Evolutionary conservation across 345 rosid species (phyloP).

Genomic region (Rhizophora mangle): DNA sequence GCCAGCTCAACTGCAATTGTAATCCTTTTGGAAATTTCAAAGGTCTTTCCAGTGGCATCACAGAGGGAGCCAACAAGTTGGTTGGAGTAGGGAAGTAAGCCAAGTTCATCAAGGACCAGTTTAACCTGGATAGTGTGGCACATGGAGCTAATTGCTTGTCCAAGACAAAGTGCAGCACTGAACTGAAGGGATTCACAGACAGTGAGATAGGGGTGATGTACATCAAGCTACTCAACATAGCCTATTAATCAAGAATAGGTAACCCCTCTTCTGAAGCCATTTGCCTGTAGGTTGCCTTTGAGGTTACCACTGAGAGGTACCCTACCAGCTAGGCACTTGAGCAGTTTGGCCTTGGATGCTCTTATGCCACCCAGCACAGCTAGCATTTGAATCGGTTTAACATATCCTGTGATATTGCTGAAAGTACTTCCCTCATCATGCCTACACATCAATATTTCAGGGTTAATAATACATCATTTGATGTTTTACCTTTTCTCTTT

Average conservation of each 20-base stretch:
- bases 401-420: constrained; percentile 29
- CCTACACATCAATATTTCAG: constrained; percentile 13
- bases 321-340: constrained; percentile 38
- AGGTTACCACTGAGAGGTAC: constrained; percentile 19
- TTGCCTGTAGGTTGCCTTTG: constrained; percentile 18
- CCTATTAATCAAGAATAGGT: constrained; percentile 22
- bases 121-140: constrained; percentile 28
- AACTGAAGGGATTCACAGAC: constrained; percentile 40
- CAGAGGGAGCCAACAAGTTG: constrained; percentile 30
- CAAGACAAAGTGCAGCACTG: constrained; percentile 33
- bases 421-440: constrained; percentile 15
- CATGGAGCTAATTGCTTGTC: constrained; percentile 14
- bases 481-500: neutral
- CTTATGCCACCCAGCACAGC: constrained; percentile 29
- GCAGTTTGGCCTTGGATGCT: constrained; percentile 24
- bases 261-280: constrained; percentile 14
- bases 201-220: constrained; percentile 36
- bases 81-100: constrained; percentile 32
- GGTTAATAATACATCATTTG: neutral
- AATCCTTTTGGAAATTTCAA: constrained; percentile 35
- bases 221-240: constrained; percentile 31
- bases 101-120: constrained; percentile 29
- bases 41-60: constrained; percentile 30
- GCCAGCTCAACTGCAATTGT: constrained; percentile 37
- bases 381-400: constrained; percentile 22